phyloP scores from a whole-genome alignment of 169 alveolate species.

The Ichthyophthirius multifiliis region DNA sequence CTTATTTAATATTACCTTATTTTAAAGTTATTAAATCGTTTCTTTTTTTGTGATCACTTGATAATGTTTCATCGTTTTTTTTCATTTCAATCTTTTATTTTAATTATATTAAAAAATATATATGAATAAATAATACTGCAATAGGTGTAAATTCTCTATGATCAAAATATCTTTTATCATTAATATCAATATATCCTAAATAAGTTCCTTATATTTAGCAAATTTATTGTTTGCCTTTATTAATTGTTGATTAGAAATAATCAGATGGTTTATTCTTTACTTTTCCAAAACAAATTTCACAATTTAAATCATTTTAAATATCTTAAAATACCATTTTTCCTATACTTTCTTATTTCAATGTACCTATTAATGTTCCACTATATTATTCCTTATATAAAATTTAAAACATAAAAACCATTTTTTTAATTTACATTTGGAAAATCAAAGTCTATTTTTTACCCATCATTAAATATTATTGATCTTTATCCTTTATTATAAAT shows the following conservation, averaged over 20 bases:
- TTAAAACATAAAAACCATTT: neutral
- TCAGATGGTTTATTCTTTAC: constrained; percentile 51
- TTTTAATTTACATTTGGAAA: constrained; percentile 25
- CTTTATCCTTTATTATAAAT: constrained; percentile 42
- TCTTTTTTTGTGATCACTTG: constrained; percentile 34
- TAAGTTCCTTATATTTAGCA: constrained; percentile 74
- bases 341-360: constrained; percentile 47
- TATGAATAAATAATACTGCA: neutral
- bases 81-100: constrained; percentile 1
- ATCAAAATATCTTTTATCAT: constrained; percentile 82
- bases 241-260: constrained; percentile 56
- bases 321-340: constrained; percentile 54
- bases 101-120: neutral
- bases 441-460: constrained; percentile 38
- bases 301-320: constrained; percentile 34
- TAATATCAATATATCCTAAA: constrained; percentile 80
- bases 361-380: constrained; percentile 62
- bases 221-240: constrained; percentile 43
- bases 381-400: constrained; percentile 14
- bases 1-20: constrained; percentile 28
- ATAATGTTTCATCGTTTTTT: constrained; percentile 11
- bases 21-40: constrained; percentile 28
- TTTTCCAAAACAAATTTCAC: constrained; percentile 43
- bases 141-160: constrained; percentile 47
- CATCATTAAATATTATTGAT: constrained; percentile 25